Base-by-base conservation (phyloP, 306 rosid species). In the Acacia acuminata region DNA sequence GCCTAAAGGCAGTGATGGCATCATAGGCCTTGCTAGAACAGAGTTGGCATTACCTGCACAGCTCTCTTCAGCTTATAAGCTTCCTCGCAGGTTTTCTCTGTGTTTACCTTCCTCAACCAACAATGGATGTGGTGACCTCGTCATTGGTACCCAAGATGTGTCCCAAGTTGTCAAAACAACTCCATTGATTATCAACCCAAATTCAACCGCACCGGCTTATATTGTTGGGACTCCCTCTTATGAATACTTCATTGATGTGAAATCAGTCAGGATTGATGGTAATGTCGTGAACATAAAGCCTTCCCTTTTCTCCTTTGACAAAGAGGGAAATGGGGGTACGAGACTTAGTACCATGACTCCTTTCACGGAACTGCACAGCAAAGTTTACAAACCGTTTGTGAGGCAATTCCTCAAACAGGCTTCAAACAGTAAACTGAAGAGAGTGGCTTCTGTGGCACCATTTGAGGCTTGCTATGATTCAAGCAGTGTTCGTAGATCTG, bases 381-480 rank as follows among this genome's bases (percentile, higher is more conserved):
- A 65, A 4, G 77, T 84, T 0, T 89, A 79, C 72, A 84, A 77
- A 22, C 68, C 87, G 8, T 85, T 84, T 32, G 34, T 89, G 30
- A 13, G 56, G 0, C 85, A 77, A 10, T 89, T 84, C 7, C 27
- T 79, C 25, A 86, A 84, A 20, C 81, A 76, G 75, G 87, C 89
- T 47, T 47, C 61, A 0, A 73, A 70, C 10, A 86, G 83, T 11
- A 88, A 66, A 44, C 48, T 82, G n/a, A 84, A 81, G 66, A 82
- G 85, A 51, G 88, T 82, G 27, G 53, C 77, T 11, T 71, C 86
- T n/a, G 89, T 82, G 79, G 40, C 75, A 36, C 86, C 86, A 65
- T 86, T 84, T 43, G 85, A 73, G 78, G 86, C 88, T 2, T 88
- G 91, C 66, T 88, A 50, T 15, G 87, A 85, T 16, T 48, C 68